phyloP scores from a whole-genome alignment of 768 basidiomycete genomes.

The Amanita muscaria region DNA sequence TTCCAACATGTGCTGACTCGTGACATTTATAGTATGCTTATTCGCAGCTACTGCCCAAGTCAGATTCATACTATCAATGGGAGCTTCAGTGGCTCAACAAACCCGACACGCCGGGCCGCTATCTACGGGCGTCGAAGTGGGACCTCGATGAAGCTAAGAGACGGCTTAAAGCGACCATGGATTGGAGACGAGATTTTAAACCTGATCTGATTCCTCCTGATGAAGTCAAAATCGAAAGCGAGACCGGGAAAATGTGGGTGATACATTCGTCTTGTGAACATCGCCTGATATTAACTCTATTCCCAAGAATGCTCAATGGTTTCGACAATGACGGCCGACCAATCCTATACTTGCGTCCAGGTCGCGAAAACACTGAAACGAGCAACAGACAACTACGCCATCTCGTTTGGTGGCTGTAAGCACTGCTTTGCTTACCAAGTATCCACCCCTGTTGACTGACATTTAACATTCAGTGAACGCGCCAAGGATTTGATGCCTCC shows the following conservation, averaged over 20 bases:
- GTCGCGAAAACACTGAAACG: conserved; percentile 75
- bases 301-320: conserved; percentile 62
- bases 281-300: not conserved
- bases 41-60: conserved; percentile 50
- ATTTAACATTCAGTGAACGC: conserved; percentile 49
- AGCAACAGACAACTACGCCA: conserved; percentile 75
- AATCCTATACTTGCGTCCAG: conserved; percentile 83
- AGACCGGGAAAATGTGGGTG: conserved; percentile 82
- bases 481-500: conserved; percentile 86
- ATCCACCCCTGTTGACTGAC: not conserved
- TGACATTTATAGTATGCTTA: conserved; percentile 49
- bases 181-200: conserved; percentile 80
- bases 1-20: not conserved
- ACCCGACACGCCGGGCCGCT: conserved; percentile 62
- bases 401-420: conserved; percentile 81
- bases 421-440: conserved; percentile 10
- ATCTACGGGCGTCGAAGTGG: conserved; percentile 86
- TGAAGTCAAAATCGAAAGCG: conserved; percentile 70
- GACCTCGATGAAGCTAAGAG: conserved; percentile 67
- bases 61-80: conserved; percentile 69
- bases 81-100: conserved; percentile 68
- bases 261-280: not conserved
- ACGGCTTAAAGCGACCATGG: conserved; percentile 67
- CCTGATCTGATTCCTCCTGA: conserved; percentile 79
- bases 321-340: conserved; percentile 86